Evolutionary conservation across 2,329 filamentous ascomycete species (phyloP).

Genomic region (Beauveria sp.): DNA sequence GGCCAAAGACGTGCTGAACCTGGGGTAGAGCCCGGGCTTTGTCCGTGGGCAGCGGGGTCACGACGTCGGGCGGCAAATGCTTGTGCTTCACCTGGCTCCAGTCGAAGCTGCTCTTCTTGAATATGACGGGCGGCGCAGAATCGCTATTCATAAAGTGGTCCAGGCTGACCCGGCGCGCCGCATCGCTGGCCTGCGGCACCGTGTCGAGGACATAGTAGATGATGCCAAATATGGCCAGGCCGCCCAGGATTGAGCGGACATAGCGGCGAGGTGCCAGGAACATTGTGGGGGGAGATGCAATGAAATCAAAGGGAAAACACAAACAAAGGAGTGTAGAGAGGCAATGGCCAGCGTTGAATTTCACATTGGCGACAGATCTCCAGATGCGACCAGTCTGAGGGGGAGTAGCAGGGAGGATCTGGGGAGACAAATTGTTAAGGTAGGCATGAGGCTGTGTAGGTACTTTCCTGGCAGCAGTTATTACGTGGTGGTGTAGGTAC

Average conservation of each 20-base stretch:
- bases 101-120: slow-evolving; percentile 28
- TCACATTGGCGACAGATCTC: neutral
- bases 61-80: slow-evolving; percentile 18
- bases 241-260: slow-evolving; percentile 7
- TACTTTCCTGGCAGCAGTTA: too few relatives aligned
- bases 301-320: neutral
- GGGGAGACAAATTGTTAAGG: neutral
- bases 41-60: slow-evolving; percentile 19
- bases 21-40: slow-evolving; percentile 20
- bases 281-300: neutral
- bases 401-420: neutral
- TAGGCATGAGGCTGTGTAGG: neutral
- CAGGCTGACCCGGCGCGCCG: slow-evolving; percentile 14
- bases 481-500: too few relatives aligned
- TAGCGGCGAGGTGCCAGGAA: slow-evolving; percentile 3
- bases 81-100: slow-evolving; percentile 25
- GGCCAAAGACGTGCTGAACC: slow-evolving; percentile 28
- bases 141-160: slow-evolving; percentile 25
- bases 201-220: slow-evolving; percentile 5
- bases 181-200: neutral
- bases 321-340: neutral
- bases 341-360: neutral
- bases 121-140: neutral
- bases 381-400: neutral
- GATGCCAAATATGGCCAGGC: slow-evolving; percentile 1